These are phyloP conservation scores for Athelia sp. DNA, from an alignment of 1,284 basidiomycete genomes.

Conservation along the genomic window DNA sequence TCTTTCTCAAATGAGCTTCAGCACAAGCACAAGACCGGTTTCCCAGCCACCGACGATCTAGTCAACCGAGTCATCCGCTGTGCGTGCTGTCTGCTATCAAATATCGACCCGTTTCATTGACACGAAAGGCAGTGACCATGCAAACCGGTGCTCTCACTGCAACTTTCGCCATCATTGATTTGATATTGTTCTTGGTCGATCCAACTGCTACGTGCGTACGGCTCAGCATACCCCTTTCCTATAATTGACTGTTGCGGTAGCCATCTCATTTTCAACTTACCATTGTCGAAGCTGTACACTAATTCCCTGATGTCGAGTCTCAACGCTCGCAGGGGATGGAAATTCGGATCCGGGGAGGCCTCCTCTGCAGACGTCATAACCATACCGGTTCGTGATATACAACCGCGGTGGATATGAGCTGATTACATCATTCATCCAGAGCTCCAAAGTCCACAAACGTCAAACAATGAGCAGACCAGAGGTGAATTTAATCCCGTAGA, in stretches of 20 bases:
- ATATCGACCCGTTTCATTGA: not conserved
- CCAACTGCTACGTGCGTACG: not conserved
- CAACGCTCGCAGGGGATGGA: constrained; percentile 7
- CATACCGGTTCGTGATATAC: not conserved
- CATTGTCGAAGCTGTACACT: constrained; percentile 11
- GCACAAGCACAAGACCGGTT: not conserved
- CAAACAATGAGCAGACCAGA: not conserved
- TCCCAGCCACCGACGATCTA: constrained; percentile 3
- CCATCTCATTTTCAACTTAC: constrained; percentile 7
- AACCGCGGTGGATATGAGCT: not conserved
- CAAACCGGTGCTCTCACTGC: constrained; percentile 22
- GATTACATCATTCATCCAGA: not conserved
- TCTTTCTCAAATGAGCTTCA: not conserved
- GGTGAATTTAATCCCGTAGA: not conserved
- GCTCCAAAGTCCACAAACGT: not conserved
- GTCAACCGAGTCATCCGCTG: constrained; percentile 5
- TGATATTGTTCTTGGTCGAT: constrained; percentile 18
- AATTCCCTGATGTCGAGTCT: constrained; percentile 13
- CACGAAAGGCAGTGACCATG: constrained; percentile 17
- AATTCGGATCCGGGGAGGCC: not conserved
- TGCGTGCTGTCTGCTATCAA: not conserved
- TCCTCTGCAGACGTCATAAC: not conserved
- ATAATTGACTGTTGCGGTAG: not conserved
- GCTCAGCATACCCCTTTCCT: not conserved
- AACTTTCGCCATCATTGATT: constrained; percentile 17